Evolutionary conservation across 768 basidiomycete species (phyloP).

Genomic region (Rhodotorula sphaerocarpa): DNA sequence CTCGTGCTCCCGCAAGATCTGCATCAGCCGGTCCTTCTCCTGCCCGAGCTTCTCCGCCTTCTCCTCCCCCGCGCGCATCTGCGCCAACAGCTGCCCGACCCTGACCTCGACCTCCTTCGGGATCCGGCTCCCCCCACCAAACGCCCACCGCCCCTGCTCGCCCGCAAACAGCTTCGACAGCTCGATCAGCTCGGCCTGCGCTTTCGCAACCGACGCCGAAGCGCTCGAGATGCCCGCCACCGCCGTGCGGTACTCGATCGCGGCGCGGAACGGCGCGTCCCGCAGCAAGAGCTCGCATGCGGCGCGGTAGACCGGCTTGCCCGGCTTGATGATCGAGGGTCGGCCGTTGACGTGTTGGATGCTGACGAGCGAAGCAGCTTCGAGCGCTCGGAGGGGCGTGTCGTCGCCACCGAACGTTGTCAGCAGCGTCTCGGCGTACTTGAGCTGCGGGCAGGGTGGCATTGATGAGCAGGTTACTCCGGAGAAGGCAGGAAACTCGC

Average conservation of each 20-base stretch:
- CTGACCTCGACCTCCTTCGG: constrained; percentile 54
- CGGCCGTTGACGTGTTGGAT: constrained; percentile 63
- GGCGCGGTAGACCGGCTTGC: constrained; percentile 78
- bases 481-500: neutral
- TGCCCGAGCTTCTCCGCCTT: constrained; percentile 65
- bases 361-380: constrained; percentile 71
- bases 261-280: constrained; percentile 50
- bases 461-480: neutral
- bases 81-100: constrained; percentile 60
- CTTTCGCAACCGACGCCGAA: constrained; percentile 52
- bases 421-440: constrained; percentile 71
- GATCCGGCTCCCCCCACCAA: constrained; percentile 45
- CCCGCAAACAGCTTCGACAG: constrained; percentile 59
- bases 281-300: constrained; percentile 74
- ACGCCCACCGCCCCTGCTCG: constrained; percentile 45
- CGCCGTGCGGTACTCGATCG: constrained; percentile 20
- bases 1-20: constrained; percentile 13
- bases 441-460: constrained; percentile 52
- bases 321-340: constrained; percentile 73
- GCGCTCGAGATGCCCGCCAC: constrained; percentile 7
- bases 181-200: constrained; percentile 50
- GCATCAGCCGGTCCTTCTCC: constrained; percentile 62
- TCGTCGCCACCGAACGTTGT: constrained; percentile 93
- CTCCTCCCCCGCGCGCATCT: constrained; percentile 61
- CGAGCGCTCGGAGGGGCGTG: constrained; percentile 67